Evolutionary conservation across 1,284 basidiomycete species (phyloP).

Genomic region (Leccinum glutinopallens): DNA sequence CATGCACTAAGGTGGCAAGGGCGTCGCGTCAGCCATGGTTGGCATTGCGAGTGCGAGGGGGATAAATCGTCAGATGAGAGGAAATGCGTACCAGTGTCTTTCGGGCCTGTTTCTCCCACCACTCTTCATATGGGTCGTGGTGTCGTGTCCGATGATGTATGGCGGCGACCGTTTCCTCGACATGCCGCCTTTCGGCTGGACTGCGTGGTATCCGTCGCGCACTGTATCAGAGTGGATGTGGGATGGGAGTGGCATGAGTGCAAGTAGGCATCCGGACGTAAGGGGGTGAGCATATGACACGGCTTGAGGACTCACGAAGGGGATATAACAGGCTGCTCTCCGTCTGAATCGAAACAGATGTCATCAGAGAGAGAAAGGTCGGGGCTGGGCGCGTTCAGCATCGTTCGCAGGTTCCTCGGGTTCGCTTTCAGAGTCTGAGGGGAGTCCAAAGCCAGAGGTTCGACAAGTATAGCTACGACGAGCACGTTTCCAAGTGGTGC

Average conservation of each 20-base stretch:
- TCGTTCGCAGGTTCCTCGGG: constrained; percentile 30
- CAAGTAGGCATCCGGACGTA: neutral
- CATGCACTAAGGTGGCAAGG: too few relatives aligned
- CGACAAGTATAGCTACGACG: constrained; percentile 22
- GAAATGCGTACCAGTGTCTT: too few relatives aligned
- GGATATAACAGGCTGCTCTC: constrained; percentile 35
- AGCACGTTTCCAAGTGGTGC: too few relatives aligned
- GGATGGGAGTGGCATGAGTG: neutral
- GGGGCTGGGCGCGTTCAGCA: constrained; percentile 26
- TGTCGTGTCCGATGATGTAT: too few relatives aligned
- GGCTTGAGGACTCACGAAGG: constrained; percentile 36
- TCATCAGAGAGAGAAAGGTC: constrained; percentile 37
- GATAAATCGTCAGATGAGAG: too few relatives aligned
- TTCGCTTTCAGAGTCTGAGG: constrained; percentile 46
- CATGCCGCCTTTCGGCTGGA: too few relatives aligned
- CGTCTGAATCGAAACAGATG: constrained; percentile 46
- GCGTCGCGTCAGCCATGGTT: too few relatives aligned
- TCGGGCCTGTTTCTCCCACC: too few relatives aligned
- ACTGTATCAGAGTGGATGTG: constrained; percentile 14
- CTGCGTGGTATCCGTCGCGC: constrained; percentile 10
- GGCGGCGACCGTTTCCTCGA: too few relatives aligned
- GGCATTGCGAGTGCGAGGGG: too few relatives aligned
- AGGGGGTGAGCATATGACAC: neutral
- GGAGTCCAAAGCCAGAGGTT: constrained; percentile 57
- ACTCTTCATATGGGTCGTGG: too few relatives aligned